These are phyloP conservation scores for Perkinsus chesapeaki DNA, from an alignment of 169 alveolate genomes.

Conservation along the genomic window DNA sequence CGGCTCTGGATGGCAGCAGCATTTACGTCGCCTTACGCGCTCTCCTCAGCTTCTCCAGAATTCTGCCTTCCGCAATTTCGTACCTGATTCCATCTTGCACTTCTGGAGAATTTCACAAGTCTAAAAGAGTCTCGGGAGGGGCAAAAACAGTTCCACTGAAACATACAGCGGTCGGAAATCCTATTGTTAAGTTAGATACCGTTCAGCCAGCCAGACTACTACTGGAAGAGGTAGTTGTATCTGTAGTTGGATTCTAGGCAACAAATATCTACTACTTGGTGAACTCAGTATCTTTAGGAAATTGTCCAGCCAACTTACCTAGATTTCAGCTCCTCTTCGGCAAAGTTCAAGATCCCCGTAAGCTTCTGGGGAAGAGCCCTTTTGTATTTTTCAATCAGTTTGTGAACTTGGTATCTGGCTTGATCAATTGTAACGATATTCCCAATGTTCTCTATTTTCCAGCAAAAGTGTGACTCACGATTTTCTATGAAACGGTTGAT, in stretches of 20 bases:
- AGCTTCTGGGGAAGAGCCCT: neutral
- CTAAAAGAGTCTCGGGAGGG: no score
- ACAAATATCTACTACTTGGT: neutral
- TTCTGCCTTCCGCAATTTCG: neutral
- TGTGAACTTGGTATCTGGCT: neutral
- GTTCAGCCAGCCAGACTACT: no score
- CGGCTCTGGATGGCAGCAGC: neutral
- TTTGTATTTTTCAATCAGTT: neutral
- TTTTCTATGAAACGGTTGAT: neutral
- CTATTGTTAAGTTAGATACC: no score
- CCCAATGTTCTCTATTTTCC: neutral
- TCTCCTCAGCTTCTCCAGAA: neutral
- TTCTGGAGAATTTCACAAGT: neutral
- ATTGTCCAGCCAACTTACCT: neutral
- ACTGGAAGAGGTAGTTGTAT: neutral
- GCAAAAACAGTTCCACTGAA: no score
- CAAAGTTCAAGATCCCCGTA: neutral
- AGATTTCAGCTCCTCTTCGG: neutral
- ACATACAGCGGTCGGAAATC: no score
- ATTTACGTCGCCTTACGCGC: neutral
- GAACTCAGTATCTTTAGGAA: neutral
- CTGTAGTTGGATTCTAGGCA: neutral
- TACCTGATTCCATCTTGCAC: neutral
- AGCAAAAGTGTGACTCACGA: neutral
- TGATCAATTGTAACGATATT: neutral